A percentile compares a stretch with the other conserved stretches of the same genome.
Evolutionary conservation across 2,329 filamentous ascomycete species (phyloP).

Genomic region (Beauveria asiatica): DNA sequence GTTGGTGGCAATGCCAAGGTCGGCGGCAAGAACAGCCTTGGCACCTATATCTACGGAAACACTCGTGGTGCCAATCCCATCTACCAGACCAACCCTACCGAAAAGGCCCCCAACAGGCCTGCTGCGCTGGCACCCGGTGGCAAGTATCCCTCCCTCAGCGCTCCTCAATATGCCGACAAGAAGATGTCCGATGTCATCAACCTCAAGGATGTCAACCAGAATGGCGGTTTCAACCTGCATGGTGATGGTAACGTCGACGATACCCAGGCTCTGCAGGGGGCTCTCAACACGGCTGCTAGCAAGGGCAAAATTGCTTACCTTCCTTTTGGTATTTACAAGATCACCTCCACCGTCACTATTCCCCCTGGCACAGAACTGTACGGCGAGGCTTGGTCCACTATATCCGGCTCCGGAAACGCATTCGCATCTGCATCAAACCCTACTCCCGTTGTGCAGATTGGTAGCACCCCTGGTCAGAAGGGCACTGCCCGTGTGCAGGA

Average conservation of each 20-base stretch:
- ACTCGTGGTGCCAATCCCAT: constrained; percentile 31
- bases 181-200: constrained; percentile 29
- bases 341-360: constrained; percentile 38
- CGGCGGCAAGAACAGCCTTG: constrained; percentile 21
- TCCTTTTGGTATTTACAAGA: constrained; percentile 46
- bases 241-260: constrained; percentile 52
- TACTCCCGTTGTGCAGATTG: constrained; percentile 10
- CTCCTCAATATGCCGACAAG: constrained; percentile 30
- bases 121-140: constrained; percentile 28
- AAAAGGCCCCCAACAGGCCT: constrained; percentile 24
- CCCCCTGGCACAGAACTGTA: constrained; percentile 26
- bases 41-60: constrained; percentile 34
- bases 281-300: constrained; percentile 42
- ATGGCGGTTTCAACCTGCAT: constrained; percentile 9
- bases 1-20: not conserved
- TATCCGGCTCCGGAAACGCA: constrained; percentile 4
- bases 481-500: constrained; percentile 43
- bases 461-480: constrained; percentile 30
- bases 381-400: constrained; percentile 6
- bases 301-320: constrained; percentile 46
- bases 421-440: constrained; percentile 7
- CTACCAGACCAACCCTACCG: constrained; percentile 25
- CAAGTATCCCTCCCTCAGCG: constrained; percentile 26
- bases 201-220: constrained; percentile 8
- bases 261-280: constrained; percentile 48